Conservation (phyloP, 163 green algal genomes). For the Chlorella variabilis region DNA sequence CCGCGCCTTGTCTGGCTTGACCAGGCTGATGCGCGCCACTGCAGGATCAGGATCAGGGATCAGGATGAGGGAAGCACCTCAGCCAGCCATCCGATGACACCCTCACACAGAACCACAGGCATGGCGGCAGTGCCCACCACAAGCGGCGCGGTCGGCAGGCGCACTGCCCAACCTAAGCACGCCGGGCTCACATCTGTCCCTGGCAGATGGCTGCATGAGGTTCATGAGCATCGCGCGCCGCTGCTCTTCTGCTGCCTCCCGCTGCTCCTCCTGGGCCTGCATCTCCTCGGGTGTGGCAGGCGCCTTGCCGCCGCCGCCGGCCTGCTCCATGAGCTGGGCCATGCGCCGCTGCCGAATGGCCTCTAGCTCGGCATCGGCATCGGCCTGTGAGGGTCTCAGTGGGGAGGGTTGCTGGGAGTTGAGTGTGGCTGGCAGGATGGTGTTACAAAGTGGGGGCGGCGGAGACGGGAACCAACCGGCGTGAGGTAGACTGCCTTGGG, state of each 20-base stretch:
- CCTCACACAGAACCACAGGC: background rate
- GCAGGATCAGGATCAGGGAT: background rate
- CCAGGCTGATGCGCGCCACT: conserved; percentile 90
- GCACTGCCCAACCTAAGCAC: too few species aligned
- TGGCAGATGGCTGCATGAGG: conserved; percentile 67
- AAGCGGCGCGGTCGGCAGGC: too few species aligned
- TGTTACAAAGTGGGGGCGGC: too few species aligned
- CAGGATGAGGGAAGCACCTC: background rate
- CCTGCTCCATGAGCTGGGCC: conserved; percentile 76
- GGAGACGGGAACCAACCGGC: too few species aligned
- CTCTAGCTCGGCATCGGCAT: conserved; percentile 83
- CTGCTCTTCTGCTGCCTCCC: conserved; percentile 78
- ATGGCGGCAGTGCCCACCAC: too few species aligned
- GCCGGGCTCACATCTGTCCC: conserved; percentile 79
- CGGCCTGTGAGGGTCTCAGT: conserved; percentile 27
- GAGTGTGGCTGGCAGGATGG: too few species aligned
- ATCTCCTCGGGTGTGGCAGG: conserved; percentile 56
- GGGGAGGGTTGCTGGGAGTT: too few species aligned
- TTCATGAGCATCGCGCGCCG: conserved; percentile 80
- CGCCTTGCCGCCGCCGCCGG: conserved; percentile 14
- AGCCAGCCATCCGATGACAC: background rate
- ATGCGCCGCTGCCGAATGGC: conserved; percentile 85
- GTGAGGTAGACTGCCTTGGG: too few species aligned
- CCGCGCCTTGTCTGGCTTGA: conserved; percentile 96
- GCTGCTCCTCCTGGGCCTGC: conserved; percentile 60